Base-by-base conservation (phyloP, 2,329 filamentous ascomycete genomes). In the Exophiala spinifera region DNA sequence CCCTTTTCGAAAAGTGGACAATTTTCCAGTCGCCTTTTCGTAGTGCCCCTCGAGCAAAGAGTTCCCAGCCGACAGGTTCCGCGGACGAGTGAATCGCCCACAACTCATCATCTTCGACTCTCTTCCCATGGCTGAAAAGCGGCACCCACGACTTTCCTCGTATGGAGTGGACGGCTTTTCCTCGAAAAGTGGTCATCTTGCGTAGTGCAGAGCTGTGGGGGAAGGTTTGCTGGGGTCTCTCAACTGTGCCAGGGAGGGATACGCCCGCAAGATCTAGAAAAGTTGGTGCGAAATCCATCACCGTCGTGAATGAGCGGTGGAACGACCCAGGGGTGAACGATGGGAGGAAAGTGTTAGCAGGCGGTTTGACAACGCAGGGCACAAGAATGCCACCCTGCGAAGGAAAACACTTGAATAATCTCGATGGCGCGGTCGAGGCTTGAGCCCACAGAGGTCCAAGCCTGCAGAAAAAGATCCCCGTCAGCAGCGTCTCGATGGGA, bases 21-120 rank as follows among this genome's bases (percentile, higher is more conserved):
- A 43, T 14, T 64, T 82, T 83, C 74, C 76, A 84, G 61, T 80
- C 73, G 4, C 76, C 79, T 49, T 76, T 77, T 36, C 80, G 77
- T 19, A 82, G 72, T 0, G 81, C 81, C 2, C 75, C 76, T 1
- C 75, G 74, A 0, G 78, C 77, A 61, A 76, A 81, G 0, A 75
- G 76, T 56, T 84, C 79, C 79, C 80, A 83, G 17, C 79, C 80
- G 45, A 75, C 71, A 56, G 82, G 23, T 8, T 25, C 23, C 23
- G 23, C 4, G 23, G 23, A 25, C 4, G 23, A 25, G 23, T 25
- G 23, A 74, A 58, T 77, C 76, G 53, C 21, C 63, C 64, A 64
- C 25, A 57, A 47, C 43, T 81, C 76, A 34, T 74, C 66, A 1
- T 72, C 72, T 62, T 83, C 78, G 42, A 81, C 74, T 1, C 71